Evolutionary conservation across 2,329 filamentous ascomycete species (phyloP), one percentile per base, ranked within the genome.

Genomic region (Aspergillus tamarii): DNA sequence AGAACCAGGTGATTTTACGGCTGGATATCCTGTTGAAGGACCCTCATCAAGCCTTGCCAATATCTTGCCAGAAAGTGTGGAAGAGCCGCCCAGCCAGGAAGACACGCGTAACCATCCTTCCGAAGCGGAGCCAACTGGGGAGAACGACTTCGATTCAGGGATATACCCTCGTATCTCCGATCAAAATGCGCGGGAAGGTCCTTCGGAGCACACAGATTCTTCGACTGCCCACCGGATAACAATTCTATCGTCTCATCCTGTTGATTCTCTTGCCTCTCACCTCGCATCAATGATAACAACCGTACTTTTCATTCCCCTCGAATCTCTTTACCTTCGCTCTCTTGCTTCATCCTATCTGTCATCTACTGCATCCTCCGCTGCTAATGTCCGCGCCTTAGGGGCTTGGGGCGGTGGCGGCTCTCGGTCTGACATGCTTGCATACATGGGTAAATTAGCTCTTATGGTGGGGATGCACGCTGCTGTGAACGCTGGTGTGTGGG

Each of bases 251-350:
- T 76, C 76, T 10, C 76, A 79, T 39, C 77, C 79, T 6, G 76
- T 77, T 12, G 79, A 81, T 66, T 77, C 78, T 9, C 72, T 82
- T 30, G 75, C 80, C 23, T 80, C 77, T 6, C 78, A 81, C 55
- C 68, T 81, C 28, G 75, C 80, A 9, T 72, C 75, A 7, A 65
- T 80, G 41, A 67, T 79, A 43, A 78, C 76, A 10, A 74, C 69
- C 14, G 67, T 77, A n/a, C 65, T 81, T 10, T 76, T 81, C 52
- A 73, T 78, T 9, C 79, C 80, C 0, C 67, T 81, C 28, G 79
- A 81, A 66, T 76, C 77, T 8, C 67, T 80, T 12, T 80, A 76
- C 58, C 72, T 80, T 28, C 78, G 79, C 8, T 78, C 77, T 30
- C 70, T 82, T 23, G 77, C 79, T 10, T 64, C 69, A 23, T 75